A percentile compares a stretch with the other conserved stretches of the same genome.
These are phyloP conservation scores for Coemansia sp. DNA, from an alignment of 192 early-diverging fungal genomes.

Conservation along the genomic window DNA sequence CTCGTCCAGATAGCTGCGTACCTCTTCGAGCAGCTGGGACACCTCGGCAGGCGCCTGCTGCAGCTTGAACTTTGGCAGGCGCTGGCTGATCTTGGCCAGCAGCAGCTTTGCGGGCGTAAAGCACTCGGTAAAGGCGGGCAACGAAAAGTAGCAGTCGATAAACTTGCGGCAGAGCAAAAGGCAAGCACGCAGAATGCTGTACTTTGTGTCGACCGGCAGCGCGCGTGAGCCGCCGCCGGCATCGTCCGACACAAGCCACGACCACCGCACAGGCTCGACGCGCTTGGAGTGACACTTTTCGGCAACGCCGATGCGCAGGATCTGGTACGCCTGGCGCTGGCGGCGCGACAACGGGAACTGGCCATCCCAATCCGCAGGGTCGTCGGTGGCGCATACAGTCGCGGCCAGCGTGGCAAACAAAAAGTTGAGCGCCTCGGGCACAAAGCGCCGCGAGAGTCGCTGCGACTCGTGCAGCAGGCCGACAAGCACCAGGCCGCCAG, in stretches of 20 bases:
- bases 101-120: slow-evolving; percentile 43
- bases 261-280: slow-evolving; percentile 21
- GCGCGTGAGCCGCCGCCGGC: not conserved
- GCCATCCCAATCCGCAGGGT: slow-evolving; percentile 19
- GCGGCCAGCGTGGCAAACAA: slow-evolving; percentile 27
- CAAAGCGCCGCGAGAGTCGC: slow-evolving; percentile 64
- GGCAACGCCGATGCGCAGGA: slow-evolving; percentile 5
- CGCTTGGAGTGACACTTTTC: slow-evolving; percentile 8
- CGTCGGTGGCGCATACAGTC: slow-evolving; percentile 11
- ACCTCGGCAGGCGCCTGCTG: slow-evolving; percentile 23
- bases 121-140: slow-evolving; percentile 62
- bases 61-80: slow-evolving; percentile 22
- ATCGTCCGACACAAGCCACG: slow-evolving; percentile 16
- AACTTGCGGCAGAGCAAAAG: slow-evolving; percentile 15
- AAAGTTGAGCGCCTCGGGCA: slow-evolving; percentile 74
- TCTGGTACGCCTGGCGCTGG: slow-evolving; percentile 22
- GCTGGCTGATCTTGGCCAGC: slow-evolving; percentile 17
- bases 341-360: slow-evolving; percentile 22
- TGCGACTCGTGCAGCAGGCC: slow-evolving; percentile 66
- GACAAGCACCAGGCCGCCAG: slow-evolving; percentile 74
- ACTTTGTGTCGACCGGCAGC: slow-evolving; percentile 15
- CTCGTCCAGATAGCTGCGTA: slow-evolving; percentile 47
- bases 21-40: not conserved
- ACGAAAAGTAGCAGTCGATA: slow-evolving; percentile 54
- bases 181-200: slow-evolving; percentile 22